Percentiles rank a stretch among this genome's conserved stretches.
phyloP scores from a whole-genome alignment of 495 filamentous ascomycete genomes.

The Neurospora tetraspora region DNA sequence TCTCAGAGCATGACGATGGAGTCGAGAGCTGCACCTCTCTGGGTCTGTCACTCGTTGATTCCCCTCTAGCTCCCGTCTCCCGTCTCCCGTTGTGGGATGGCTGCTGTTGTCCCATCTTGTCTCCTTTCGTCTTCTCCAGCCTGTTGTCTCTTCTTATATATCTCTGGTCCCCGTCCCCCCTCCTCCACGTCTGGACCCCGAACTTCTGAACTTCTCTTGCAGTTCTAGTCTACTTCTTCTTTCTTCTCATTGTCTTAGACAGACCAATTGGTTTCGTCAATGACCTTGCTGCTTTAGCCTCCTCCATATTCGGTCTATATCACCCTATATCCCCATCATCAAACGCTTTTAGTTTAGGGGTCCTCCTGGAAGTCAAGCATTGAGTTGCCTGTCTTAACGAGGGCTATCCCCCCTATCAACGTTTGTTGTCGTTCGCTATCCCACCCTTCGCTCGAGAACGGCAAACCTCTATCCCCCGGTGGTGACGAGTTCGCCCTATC shows the following conservation, averaged over 20 bases:
- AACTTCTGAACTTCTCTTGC: not conserved
- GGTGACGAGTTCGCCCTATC: conserved; percentile 1
- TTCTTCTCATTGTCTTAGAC: conserved; percentile 15
- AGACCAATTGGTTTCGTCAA: conserved; percentile 26
- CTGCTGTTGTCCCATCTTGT: conserved; percentile 8
- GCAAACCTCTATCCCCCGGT: conserved; percentile 13
- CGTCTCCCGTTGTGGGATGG: conserved; percentile 1
- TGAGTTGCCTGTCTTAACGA: conserved; percentile 23
- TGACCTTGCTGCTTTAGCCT: conserved; percentile 34
- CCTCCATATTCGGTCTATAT: conserved; percentile 15
- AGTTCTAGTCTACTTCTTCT: not conserved
- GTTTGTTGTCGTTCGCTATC: conserved; percentile 17
- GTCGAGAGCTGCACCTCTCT: not conserved
- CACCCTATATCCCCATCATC: conserved; percentile 5
- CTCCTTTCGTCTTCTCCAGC: conserved; percentile 5
- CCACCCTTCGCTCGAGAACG: conserved; percentile 7
- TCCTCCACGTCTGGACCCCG: not conserved
- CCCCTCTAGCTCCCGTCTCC: not conserved
- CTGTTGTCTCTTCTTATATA: conserved; percentile 1
- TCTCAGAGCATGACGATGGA: not conserved
- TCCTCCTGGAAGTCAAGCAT: conserved; percentile 13
- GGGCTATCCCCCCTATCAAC: conserved; percentile 4
- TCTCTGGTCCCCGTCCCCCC: not conserved
- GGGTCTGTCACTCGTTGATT: not conserved
- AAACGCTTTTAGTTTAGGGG: conserved; percentile 4